Conservation (phyloP, 441 rosid genomes). For the Corymbia calophylla region DNA sequence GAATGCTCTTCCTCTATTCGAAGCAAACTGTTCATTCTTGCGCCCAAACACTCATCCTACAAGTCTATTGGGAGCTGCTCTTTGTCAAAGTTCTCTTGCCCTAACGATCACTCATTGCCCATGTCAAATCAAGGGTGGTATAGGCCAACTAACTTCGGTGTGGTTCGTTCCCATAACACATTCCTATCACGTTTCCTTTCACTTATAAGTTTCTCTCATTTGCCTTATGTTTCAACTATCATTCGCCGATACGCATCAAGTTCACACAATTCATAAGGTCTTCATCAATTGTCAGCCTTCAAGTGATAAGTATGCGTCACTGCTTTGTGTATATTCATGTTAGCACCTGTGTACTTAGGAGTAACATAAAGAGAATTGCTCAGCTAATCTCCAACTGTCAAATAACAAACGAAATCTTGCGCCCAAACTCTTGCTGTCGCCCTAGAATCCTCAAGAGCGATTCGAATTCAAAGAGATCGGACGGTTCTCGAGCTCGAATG, state of each 20-base stretch:
- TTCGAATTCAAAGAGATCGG: neutral
- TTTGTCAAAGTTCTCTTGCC: neutral
- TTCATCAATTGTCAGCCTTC: neutral
- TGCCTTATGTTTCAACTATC: neutral
- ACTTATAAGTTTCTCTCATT: neutral
- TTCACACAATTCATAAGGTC: neutral
- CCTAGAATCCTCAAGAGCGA: neutral
- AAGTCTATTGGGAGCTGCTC: too few relatives aligned
- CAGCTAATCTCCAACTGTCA: neutral
- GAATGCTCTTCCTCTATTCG: neutral
- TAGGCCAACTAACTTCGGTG: neutral
- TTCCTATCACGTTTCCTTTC: neutral
- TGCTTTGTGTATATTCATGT: neutral
- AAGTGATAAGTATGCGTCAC: neutral
- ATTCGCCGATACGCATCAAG: neutral
- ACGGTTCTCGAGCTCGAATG: neutral
- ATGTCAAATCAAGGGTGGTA: too few relatives aligned
- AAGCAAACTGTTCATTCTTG: neutral
- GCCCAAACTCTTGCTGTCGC: neutral
- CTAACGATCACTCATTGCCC: neutral
- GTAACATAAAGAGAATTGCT: neutral
- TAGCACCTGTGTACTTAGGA: neutral
- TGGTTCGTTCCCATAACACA: neutral
- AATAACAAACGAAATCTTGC: neutral
- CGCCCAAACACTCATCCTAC: accelerated